Conservation (phyloP, 2,329 filamentous ascomycete species). For the Tolypocladium tundrense region DNA sequence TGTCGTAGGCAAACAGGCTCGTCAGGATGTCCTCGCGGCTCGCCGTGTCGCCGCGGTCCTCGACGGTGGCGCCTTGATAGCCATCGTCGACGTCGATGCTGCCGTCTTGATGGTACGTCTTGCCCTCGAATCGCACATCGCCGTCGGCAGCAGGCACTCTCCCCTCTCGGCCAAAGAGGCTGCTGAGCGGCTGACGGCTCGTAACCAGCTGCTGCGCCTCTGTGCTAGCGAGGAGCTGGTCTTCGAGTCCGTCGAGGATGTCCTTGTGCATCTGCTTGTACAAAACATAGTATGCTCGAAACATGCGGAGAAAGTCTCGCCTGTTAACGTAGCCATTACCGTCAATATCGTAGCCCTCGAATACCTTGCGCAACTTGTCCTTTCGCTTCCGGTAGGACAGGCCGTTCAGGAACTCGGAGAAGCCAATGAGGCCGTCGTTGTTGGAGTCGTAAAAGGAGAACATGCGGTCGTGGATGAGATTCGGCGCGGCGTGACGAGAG, state of each 20-base stretch:
- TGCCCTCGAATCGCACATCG: conserved; percentile 50
- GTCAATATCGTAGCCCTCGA: conserved; percentile 86
- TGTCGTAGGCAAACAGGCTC: conserved; percentile 34
- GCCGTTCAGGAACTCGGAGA: conserved; percentile 82
- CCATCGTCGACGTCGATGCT: conserved; percentile 54
- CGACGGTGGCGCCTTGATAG: conserved; percentile 43
- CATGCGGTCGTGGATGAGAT: conserved; percentile 90
- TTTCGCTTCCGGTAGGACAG: conserved; percentile 60
- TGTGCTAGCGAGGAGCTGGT: conserved; percentile 65
- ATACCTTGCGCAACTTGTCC: conserved; percentile 62
- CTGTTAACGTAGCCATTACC: conserved; percentile 76
- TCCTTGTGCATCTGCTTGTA: conserved; percentile 85
- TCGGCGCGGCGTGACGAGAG: conserved; percentile 67
- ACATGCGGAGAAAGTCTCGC: conserved; percentile 82
- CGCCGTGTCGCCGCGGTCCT: conserved; percentile 49
- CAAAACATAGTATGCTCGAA: conserved; percentile 83
- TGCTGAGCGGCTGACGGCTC: conserved; percentile 65
- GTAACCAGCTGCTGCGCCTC: conserved; percentile 68
- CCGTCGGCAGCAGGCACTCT: conserved; percentile 54
- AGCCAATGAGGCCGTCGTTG: conserved; percentile 78
- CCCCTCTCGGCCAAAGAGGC: conserved; percentile 62
- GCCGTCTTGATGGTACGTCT: conserved; percentile 51
- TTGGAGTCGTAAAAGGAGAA: conserved; percentile 95
- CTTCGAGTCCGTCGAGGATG: conserved; percentile 66
- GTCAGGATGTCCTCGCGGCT: conserved; percentile 51